Percentiles rank a stretch among this genome's conserved stretches.
phyloP scores from a whole-genome alignment of 164 flowering plant genomes.

The Macadamia tetraphylla region DNA sequence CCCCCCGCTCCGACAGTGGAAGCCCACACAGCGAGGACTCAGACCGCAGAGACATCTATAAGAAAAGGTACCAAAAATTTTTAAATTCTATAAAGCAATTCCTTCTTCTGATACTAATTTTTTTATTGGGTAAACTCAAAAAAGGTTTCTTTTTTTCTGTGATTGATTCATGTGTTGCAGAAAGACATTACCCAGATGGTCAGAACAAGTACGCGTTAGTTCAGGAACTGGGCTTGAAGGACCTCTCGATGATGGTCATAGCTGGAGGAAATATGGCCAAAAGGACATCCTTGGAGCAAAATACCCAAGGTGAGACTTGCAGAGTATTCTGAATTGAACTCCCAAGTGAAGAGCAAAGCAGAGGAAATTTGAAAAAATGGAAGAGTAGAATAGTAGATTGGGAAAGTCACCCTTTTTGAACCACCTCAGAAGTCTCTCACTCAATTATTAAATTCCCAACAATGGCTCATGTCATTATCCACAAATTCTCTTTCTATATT shows the following conservation, averaged over 20 bases:
- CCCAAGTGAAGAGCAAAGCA: no score
- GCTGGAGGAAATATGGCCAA: conserved; percentile 86
- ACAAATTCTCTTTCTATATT: no score
- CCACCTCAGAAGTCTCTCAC: conserved; percentile 20
- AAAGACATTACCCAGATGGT: conserved; percentile 40
- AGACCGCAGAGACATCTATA: conserved; percentile 24
- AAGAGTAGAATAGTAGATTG: no score
- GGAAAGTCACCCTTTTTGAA: no score
- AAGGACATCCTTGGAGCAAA: conserved; percentile 69
- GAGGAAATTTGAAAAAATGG: no score
- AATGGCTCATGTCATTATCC: no score
- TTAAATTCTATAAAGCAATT: background rate
- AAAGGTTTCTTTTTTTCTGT: no score
- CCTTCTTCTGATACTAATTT: background rate
- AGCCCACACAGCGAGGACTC: conserved; percentile 51
- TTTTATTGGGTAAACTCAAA: no score
- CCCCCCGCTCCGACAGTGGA: conserved; percentile 30
- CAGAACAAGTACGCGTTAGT: conserved; percentile 30
- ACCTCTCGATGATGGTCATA: conserved; percentile 49
- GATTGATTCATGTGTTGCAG: conserved; percentile 22
- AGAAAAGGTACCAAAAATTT: conserved; percentile 35
- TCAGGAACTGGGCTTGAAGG: conserved; percentile 34
- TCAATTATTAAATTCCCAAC: no score
- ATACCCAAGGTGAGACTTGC: conserved; percentile 51
- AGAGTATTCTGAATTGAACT: no score